phyloP scores from a whole-genome alignment of 2,329 filamentous ascomycete species.

The Daldinia sp. region DNA sequence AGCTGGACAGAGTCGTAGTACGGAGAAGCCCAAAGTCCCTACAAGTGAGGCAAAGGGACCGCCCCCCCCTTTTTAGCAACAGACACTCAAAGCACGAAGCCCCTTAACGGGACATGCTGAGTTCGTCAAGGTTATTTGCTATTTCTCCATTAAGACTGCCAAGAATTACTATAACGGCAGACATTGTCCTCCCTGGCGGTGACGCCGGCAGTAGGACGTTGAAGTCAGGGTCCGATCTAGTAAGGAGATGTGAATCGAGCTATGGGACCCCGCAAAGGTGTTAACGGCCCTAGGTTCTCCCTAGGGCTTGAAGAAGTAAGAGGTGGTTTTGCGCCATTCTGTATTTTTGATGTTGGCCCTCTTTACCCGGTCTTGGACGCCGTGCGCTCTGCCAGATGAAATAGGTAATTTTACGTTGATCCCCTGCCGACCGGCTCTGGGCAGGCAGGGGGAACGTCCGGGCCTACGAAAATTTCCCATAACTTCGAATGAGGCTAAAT shows the following conservation, averaged over 20 bases:
- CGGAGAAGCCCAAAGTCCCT: not conserved
- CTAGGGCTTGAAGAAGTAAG: constrained; percentile 13
- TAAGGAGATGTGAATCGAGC: constrained; percentile 6
- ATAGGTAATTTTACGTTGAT: constrained; percentile 28
- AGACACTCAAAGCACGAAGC: not conserved
- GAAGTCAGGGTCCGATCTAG: constrained; percentile 2
- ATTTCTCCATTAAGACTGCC: constrained; percentile 32
- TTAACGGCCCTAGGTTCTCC: constrained; percentile 5
- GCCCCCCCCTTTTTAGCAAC: constrained; percentile 31
- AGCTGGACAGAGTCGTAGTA: not conserved
- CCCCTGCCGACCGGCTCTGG: not conserved
- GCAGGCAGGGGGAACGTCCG: not conserved
- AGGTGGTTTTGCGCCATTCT: constrained; percentile 5
- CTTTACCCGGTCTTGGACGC: constrained; percentile 37
- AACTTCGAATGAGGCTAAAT: constrained; percentile 42
- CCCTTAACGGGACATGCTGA: constrained; percentile 8
- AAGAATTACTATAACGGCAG: constrained; percentile 29
- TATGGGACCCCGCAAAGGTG: constrained; percentile 23
- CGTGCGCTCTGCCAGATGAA: constrained; percentile 15
- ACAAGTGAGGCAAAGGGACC: constrained; percentile 1
- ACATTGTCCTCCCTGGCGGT: constrained; percentile 15
- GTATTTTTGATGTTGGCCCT: constrained; percentile 16
- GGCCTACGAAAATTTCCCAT: constrained; percentile 4
- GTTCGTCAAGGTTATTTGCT: constrained; percentile 12
- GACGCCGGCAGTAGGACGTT: constrained; percentile 20